Percentiles rank a stretch among this genome's conserved stretches.
These are phyloP conservation scores for Coleophoma eucalyptorum DNA, from an alignment of 2,329 filamentous ascomycete species.

Conservation along the genomic window DNA sequence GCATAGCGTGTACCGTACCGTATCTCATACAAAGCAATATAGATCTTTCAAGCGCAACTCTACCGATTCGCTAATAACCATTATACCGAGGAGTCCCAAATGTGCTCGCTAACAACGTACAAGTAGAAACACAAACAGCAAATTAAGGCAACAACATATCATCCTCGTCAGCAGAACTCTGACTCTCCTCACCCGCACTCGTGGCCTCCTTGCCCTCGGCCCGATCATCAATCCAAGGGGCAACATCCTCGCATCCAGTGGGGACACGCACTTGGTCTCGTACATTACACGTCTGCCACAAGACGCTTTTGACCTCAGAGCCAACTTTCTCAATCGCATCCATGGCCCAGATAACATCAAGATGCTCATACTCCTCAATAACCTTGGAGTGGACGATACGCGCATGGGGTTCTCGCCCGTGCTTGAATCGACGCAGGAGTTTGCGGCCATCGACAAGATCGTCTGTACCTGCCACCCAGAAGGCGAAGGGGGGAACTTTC, in stretches of 20 bases:
- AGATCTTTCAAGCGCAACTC: no score
- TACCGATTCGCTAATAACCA: no score
- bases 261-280: constrained; percentile 21
- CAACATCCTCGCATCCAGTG: constrained; percentile 23
- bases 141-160: no score
- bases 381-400: constrained; percentile 76
- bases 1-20: no score
- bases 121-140: no score
- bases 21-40: no score
- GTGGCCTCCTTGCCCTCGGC: background rate
- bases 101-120: no score
- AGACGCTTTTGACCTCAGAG: constrained; percentile 70
- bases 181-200: background rate
- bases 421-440: constrained; percentile 70
- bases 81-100: no score
- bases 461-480: constrained; percentile 85
- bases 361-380: constrained; percentile 85
- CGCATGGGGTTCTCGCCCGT: constrained; percentile 77
- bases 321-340: constrained; percentile 82
- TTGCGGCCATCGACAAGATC: constrained; percentile 78
- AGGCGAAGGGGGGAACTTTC: constrained; percentile 74
- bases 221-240: constrained; percentile 16
- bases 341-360: constrained; percentile 95
- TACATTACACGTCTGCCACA: constrained; percentile 70
- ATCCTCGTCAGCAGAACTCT: no score